These are phyloP conservation scores for Chaetomium sp. DNA, from an alignment of 2,329 filamentous ascomycete species.

Conservation along the genomic window DNA sequence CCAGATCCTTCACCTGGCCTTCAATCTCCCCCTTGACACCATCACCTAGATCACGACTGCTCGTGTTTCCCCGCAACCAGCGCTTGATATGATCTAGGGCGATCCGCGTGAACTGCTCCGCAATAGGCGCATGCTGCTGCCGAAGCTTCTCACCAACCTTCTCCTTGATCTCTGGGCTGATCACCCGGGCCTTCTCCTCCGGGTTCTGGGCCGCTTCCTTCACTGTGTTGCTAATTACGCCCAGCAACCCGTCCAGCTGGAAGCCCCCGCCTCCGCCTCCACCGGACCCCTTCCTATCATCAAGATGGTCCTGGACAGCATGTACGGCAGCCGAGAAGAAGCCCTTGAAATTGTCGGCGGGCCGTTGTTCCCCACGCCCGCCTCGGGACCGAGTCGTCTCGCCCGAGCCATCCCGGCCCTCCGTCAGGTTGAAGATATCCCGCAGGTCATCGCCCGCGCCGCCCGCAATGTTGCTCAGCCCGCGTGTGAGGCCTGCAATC, in stretches of 20 bases:
- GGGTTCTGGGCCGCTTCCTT: slow-evolving; percentile 40
- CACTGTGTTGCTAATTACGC: slow-evolving; percentile 36
- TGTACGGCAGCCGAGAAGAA: slow-evolving; percentile 38
- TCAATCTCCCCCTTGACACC: slow-evolving; percentile 39
- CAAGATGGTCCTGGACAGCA: slow-evolving; percentile 36
- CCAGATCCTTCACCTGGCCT: slow-evolving; percentile 39
- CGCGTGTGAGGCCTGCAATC: slow-evolving; percentile 36
- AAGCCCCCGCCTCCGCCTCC: slow-evolving; percentile 25
- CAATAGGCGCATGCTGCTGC: slow-evolving; percentile 37
- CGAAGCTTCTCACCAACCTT: slow-evolving; percentile 35
- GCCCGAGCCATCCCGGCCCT: slow-evolving; percentile 22
- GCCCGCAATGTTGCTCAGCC: slow-evolving; percentile 35
- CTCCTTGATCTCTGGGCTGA: slow-evolving; percentile 42
- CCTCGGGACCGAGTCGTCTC: slow-evolving; percentile 26
- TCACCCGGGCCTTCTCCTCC: slow-evolving; percentile 39
- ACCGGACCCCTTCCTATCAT: slow-evolving; percentile 24
- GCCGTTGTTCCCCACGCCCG: slow-evolving; percentile 1
- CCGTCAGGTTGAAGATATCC: slow-evolving; percentile 39
- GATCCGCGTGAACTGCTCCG: slow-evolving; percentile 41
- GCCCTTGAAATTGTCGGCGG: slow-evolving; percentile 26
- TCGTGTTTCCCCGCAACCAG: slow-evolving; percentile 39
- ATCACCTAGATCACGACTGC: slow-evolving; percentile 36
- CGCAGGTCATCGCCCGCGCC: slow-evolving; percentile 37
- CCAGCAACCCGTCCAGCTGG: slow-evolving; percentile 38
- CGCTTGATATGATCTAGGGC: slow-evolving; percentile 42